A percentile compares a stretch with the other conserved stretches of the same genome.
These are phyloP conservation scores for Chlorella sorokiniana DNA, from an alignment of 139 green algal genomes.

Conservation along the genomic window DNA sequence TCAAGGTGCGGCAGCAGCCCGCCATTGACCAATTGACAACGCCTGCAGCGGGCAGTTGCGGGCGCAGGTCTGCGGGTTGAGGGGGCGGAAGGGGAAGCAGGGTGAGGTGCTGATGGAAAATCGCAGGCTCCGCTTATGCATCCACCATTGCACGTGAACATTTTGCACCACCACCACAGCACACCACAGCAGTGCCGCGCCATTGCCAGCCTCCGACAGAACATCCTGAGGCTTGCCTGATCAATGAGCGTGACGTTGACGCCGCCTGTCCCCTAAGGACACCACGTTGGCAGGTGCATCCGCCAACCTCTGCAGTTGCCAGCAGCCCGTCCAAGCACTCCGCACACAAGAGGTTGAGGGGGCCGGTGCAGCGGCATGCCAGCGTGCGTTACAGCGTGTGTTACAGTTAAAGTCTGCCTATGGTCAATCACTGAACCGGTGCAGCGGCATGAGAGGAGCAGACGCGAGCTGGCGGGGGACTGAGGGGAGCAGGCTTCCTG, in stretches of 20 bases:
- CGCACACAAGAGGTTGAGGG: not conserved
- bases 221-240: constrained; percentile 29
- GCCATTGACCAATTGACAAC: constrained; percentile 44
- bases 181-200: too few relatives aligned
- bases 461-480: too few relatives aligned
- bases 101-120: not conserved
- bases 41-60: constrained; percentile 31
- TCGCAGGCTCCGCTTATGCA: not conserved
- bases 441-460: not conserved
- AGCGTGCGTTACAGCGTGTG: too few relatives aligned
- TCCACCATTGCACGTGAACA: not conserved
- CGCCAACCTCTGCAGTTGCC: not conserved
- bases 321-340: constrained; percentile 42
- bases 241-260: constrained; percentile 48
- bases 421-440: too few relatives aligned
- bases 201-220: not conserved
- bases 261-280: constrained; percentile 4
- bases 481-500: too few relatives aligned
- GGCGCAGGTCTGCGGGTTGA: constrained; percentile 23
- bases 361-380: too few relatives aligned
- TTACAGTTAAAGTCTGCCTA: too few relatives aligned
- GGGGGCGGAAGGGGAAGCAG: constrained; percentile 7
- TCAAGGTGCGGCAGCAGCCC: constrained; percentile 67
- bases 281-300: not conserved
- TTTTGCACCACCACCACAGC: not conserved